Evolutionary conservation across 176 grass and related monocot genomes (phyloP).

Genomic region (Musa schizocarpa): DNA sequence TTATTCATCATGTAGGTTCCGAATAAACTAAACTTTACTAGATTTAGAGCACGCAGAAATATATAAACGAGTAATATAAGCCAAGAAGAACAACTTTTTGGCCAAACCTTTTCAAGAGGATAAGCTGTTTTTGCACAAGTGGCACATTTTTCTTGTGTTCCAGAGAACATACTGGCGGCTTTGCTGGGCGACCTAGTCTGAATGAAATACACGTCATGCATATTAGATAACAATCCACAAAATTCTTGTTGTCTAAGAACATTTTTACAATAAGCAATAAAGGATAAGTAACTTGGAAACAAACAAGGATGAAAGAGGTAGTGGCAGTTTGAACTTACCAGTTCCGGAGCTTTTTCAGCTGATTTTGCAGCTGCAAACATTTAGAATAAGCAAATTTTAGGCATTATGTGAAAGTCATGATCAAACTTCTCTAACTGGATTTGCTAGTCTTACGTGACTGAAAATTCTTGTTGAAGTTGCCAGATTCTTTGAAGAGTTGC

Average conservation of each 20-base stretch:
- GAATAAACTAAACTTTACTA: background rate
- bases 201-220: background rate
- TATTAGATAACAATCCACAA: background rate
- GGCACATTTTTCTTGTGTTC: conserved; percentile 94
- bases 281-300: background rate
- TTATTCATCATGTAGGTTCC: background rate
- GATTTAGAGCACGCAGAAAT: background rate
- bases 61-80: background rate
- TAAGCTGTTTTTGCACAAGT: conserved; percentile 94
- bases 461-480: conserved; percentile 83
- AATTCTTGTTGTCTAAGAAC: too few relatives aligned
- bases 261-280: background rate
- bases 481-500: conserved; percentile 45
- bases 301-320: background rate
- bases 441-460: conserved; percentile 32
- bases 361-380: conserved; percentile 58
- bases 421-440: background rate
- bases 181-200: conserved; percentile 92
- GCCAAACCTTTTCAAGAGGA: conserved; percentile 85
- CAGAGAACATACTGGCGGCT: conserved; percentile 84
- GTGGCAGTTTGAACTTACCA: conserved; percentile 30
- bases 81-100: background rate
- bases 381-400: background rate
- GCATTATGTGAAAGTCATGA: background rate
- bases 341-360: conserved; percentile 39